These are phyloP conservation scores for Plasmodium coatneyi DNA, from an alignment of 169 alveolate genomes.

Conservation along the genomic window DNA sequence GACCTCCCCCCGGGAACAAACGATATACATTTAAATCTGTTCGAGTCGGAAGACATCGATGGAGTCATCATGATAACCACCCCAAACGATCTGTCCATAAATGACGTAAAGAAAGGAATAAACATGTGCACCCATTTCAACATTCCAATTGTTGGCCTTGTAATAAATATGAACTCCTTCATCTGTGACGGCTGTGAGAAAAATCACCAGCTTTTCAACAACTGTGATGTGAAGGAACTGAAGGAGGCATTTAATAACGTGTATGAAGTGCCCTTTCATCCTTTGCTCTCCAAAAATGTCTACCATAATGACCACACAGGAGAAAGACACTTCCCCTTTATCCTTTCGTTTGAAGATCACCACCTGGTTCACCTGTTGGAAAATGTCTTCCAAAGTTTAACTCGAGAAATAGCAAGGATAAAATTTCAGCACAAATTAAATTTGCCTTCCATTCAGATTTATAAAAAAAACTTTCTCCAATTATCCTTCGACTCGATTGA, in stretches of 20 bases:
- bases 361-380: conserved; percentile 77
- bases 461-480: conserved; percentile 35
- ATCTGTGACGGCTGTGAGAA: conserved; percentile 91
- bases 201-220: conserved; percentile 89
- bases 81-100: conserved; percentile 92
- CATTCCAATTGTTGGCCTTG: conserved; percentile 93
- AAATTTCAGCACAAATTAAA: conserved; percentile 51
- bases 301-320: conserved; percentile 60
- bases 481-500: conserved; percentile 73
- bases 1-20: conserved; percentile 99
- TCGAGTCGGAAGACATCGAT: conserved; percentile 91
- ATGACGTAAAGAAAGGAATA: conserved; percentile 95
- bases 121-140: conserved; percentile 93
- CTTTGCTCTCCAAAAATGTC: conserved; percentile 84
- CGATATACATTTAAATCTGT: conserved; percentile 96
- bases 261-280: conserved; percentile 86
- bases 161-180: conserved; percentile 96
- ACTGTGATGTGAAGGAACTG: conserved; percentile 86
- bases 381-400: conserved; percentile 81
- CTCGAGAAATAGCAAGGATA: conserved; percentile 78
- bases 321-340: conserved; percentile 87
- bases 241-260: conserved; percentile 87
- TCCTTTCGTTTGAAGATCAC: conserved; percentile 86
- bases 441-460: conserved; percentile 61
- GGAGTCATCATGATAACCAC: conserved; percentile 92